Conservation (phyloP, 2,329 filamentous ascomycete genomes). For the Nigrospora osmanthi region DNA sequence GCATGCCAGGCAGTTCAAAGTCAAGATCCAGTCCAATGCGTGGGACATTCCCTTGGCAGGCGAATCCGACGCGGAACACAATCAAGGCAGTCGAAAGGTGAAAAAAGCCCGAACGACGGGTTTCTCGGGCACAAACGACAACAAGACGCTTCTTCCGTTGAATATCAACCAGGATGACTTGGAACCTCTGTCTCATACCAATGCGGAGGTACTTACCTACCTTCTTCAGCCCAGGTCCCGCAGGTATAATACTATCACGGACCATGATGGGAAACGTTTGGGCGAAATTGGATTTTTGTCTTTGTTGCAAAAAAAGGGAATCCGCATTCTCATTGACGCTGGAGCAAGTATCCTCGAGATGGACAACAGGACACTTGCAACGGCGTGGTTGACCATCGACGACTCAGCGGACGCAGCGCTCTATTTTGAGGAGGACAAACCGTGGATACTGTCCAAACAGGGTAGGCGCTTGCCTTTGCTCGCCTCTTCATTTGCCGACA, state of each 20-base stretch:
- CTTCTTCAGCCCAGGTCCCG: constrained; percentile 9
- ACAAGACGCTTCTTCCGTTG: constrained; percentile 48
- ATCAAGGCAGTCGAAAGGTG: constrained; percentile 4
- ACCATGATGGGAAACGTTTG: constrained; percentile 24
- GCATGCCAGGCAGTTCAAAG: constrained; percentile 56
- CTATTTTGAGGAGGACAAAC: constrained; percentile 43
- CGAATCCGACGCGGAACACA: not conserved
- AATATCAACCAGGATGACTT: constrained; percentile 56
- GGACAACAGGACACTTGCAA: constrained; percentile 41
- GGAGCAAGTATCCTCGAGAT: constrained; percentile 59
- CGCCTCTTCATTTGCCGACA: constrained; percentile 45
- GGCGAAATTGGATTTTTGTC: constrained; percentile 36
- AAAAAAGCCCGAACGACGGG: constrained; percentile 45
- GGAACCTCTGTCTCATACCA: constrained; percentile 46
- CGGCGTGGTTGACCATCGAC: constrained; percentile 42
- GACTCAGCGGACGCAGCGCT: constrained; percentile 37
- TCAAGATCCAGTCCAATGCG: constrained; percentile 56
- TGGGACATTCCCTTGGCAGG: constrained; percentile 56
- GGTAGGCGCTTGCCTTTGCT: constrained; percentile 33
- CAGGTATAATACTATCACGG: constrained; percentile 29
- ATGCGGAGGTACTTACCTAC: constrained; percentile 54
- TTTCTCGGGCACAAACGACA: constrained; percentile 67
- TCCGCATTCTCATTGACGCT: constrained; percentile 54
- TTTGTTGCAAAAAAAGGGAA: constrained; percentile 24
- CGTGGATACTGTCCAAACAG: constrained; percentile 32